Conservation (phyloP, 1,284 basidiomycete genomes). For the Apiotrichum brassicae region DNA sequence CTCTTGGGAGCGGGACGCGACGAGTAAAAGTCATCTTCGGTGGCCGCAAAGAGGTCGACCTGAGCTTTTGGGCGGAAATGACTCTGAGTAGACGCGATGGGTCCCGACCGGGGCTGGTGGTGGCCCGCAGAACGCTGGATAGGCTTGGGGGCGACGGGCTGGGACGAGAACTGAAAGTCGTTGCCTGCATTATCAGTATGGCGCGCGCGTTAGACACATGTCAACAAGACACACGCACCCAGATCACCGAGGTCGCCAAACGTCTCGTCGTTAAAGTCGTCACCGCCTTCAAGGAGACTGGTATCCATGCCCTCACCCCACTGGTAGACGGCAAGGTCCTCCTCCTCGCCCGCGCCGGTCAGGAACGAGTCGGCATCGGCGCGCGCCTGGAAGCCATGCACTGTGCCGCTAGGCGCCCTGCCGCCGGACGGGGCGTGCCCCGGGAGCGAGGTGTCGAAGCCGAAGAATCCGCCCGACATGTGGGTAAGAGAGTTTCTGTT, state of each 20-base stretch:
- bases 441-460: conserved; percentile 44
- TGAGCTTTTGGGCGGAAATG: conserved; percentile 37
- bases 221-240: conserved; percentile 60
- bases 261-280: conserved; percentile 92
- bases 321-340: conserved; percentile 58
- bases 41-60: conserved; percentile 43
- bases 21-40: conserved; percentile 46
- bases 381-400: conserved; percentile 14
- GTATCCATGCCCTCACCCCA: conserved; percentile 72
- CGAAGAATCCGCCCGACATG: conserved; percentile 47
- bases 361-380: conserved; percentile 26
- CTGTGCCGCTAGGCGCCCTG: conserved; percentile 3
- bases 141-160: conserved; percentile 10
- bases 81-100: conserved; percentile 36
- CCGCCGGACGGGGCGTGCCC: conserved; percentile 20
- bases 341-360: conserved; percentile 51
- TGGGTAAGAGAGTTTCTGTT: neutral
- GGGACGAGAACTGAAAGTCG: conserved; percentile 77
- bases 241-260: conserved; percentile 68
- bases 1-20: conserved; percentile 31
- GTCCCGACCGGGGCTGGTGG: conserved; percentile 15
- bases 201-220: no score
- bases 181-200: conserved; percentile 58
- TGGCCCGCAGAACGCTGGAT: conserved; percentile 13
- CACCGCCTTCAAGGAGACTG: conserved; percentile 79